A percentile compares a stretch with the other conserved stretches of the same genome.
These are phyloP conservation scores for Umbilicus rupestris DNA, from an alignment of 164 flowering plant genomes.

Conservation along the genomic window DNA sequence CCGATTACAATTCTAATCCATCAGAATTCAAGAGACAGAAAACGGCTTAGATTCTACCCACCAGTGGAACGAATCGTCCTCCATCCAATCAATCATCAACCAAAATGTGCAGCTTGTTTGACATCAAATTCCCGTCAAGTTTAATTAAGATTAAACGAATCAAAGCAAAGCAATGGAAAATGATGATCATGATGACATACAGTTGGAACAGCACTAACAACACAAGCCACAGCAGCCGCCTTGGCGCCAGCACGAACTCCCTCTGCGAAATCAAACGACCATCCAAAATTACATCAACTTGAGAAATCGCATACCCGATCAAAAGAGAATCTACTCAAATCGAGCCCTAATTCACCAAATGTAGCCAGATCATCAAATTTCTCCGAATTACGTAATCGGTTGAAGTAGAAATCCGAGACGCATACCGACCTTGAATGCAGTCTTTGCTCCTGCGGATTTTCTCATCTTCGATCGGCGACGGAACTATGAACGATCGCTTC, in stretches of 20 bases:
- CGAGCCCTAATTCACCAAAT: conserved; percentile 1
- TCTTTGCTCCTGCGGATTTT: conserved; percentile 11
- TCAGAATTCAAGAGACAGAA: too few relatives aligned
- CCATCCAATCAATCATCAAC: too few relatives aligned
- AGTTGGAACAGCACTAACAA: conserved; percentile 66
- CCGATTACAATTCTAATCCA: too few relatives aligned
- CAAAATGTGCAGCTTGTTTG: too few relatives aligned
- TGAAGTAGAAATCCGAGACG: background rate
- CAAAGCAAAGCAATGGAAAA: background rate
- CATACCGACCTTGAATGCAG: conserved; percentile 23
- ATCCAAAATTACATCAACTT: background rate
- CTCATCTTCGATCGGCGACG: conserved; percentile 28
- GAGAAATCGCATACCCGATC: background rate
- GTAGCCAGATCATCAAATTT: background rate
- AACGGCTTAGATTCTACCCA: too few relatives aligned
- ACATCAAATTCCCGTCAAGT: background rate
- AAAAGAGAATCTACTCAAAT: background rate
- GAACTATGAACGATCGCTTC: conserved; percentile 13
- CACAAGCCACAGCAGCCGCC: conserved; percentile 63
- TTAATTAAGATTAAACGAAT: background rate
- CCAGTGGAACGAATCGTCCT: too few relatives aligned
- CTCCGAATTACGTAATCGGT: background rate
- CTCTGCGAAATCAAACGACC: conserved; percentile 35
- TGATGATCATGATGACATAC: conserved; percentile 25
- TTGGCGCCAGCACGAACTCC: conserved; percentile 69